Base-by-base conservation (phyloP, 768 basidiomycete genomes). In the Pisolithus sp. region DNA sequence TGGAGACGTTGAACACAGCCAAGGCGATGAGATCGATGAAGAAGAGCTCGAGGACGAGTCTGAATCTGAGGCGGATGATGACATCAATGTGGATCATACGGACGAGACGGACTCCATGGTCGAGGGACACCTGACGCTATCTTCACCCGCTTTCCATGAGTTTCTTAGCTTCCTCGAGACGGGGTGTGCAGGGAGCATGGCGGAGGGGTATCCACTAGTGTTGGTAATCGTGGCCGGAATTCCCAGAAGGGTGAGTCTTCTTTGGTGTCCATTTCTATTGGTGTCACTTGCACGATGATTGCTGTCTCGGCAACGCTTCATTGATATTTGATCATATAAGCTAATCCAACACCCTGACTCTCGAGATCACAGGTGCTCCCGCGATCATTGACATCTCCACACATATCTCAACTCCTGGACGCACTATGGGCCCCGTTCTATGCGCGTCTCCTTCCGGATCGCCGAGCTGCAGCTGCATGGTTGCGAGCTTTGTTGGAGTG, bases 381-480 rank as follows among this genome's bases (percentile, higher is more conserved):
- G 34, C 51, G 8, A 40, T 34, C 21, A 43, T 36, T 15, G 48
- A 26, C 18, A 13, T 36, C 45, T 26, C 63, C 20, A 65, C 71
- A 64, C 47, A 62, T 85, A 3, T 57, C 71, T 3, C 73, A 76
- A 26, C 69, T 95, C 40, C 88, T 92, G 62, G 68, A 73, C 1
- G 80, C 89, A 0, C 83, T 97, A 59, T 96, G 93, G 92, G 78
- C 82, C 15, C 92, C 89, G 0, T 66, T 90, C 1, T 83, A 88
- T 48, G 59, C 59, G 8, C 55, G 59, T 9, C 58, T 65, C 31
- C 64, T 67, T n/a, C 46, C 46, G n/a, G 60, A 64, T 38, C 55
- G 46, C 45, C 54, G 51, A 36, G 39, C 52, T 18, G 55, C 48
- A 7, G 56, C 60, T 5, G 76, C 82, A 0, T 83, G 89, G 9